These are phyloP conservation scores for Aspergillus pseudonomiae DNA, from an alignment of 2,329 filamentous ascomycete species.

Conservation along the genomic window DNA sequence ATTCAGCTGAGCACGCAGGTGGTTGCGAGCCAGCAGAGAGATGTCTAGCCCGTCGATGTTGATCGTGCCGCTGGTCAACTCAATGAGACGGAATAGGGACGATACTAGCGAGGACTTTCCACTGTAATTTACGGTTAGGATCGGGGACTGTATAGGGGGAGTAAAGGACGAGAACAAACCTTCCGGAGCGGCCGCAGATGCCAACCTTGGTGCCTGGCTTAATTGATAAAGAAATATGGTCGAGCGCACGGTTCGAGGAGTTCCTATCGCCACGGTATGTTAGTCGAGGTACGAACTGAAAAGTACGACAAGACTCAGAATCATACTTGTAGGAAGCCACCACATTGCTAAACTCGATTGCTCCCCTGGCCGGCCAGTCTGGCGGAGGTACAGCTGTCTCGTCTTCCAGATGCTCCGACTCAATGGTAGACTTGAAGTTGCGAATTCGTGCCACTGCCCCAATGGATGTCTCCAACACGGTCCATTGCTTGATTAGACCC, in stretches of 20 bases:
- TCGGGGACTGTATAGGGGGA: not conserved
- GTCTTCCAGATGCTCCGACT: constrained; percentile 47
- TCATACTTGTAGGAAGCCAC: constrained; percentile 6
- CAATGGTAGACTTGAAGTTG: constrained; percentile 48
- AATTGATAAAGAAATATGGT: not conserved
- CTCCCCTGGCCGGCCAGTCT: constrained; percentile 13
- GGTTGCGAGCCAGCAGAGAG: not conserved
- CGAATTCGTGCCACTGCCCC: constrained; percentile 44
- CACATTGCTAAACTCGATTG: constrained; percentile 10
- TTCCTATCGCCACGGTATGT: not conserved
- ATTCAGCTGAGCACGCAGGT: not conserved
- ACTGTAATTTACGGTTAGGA: not conserved
- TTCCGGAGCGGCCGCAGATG: not conserved
- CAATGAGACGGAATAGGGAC: not conserved
- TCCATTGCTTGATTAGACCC: constrained; percentile 51
- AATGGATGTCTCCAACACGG: constrained; percentile 55
- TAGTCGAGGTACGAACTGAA: constrained; percentile 17
- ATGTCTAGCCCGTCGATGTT: not conserved
- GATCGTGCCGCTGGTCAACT: not conserved
- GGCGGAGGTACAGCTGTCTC: constrained; percentile 51
- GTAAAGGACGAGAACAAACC: not conserved
- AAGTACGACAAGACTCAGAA: constrained; percentile 14
- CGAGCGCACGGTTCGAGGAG: not conserved
- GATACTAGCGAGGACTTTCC: not conserved
- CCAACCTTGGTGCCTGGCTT: not conserved